These are phyloP conservation scores for Geopyxis carbonaria DNA, from an alignment of 495 filamentous ascomycete species.

Conservation along the genomic window DNA sequence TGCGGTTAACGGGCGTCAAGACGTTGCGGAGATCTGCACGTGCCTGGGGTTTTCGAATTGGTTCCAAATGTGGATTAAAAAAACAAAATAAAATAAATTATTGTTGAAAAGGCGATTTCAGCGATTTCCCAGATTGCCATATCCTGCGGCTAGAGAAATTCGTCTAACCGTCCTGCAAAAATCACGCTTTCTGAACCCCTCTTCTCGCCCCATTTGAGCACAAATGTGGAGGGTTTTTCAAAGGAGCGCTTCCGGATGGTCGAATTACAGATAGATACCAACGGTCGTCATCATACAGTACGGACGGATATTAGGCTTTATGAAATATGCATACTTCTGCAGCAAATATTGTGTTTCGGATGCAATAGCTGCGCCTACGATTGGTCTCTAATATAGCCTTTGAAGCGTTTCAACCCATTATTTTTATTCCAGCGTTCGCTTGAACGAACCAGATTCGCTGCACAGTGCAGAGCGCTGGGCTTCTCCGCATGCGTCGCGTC, in stretches of 20 bases:
- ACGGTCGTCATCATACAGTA: constrained; percentile 9
- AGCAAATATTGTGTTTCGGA: constrained; percentile 2
- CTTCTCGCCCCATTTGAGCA: too few species aligned
- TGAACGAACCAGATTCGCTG: constrained; percentile 7
- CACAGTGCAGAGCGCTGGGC: constrained; percentile 1
- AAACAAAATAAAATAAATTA: too few species aligned
- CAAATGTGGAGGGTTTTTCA: constrained; percentile 2
- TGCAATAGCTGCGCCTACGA: constrained; percentile 2
- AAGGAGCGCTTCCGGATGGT: constrained; percentile 5
- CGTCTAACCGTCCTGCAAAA: too few species aligned
- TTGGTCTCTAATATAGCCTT: constrained; percentile 2
- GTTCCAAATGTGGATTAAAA: too few species aligned
- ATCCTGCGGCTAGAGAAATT: too few species aligned
- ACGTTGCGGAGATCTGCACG: too few species aligned
- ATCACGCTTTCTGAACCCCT: too few species aligned
- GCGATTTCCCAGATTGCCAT: too few species aligned
- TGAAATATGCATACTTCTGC: constrained; percentile 3
- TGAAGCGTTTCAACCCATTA: constrained; percentile 2
- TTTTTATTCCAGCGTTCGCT: constrained; percentile 7
- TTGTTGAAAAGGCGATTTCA: too few species aligned
- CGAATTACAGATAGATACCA: constrained; percentile 4
- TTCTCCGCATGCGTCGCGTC: background rate
- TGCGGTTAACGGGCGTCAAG: constrained; percentile 6
- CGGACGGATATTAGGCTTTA: constrained; percentile 7
- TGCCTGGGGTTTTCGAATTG: too few species aligned